Evolutionary conservation across 2,329 filamentous ascomycete genomes (phyloP).

Genomic region (Coniochaeta ligniaria): DNA sequence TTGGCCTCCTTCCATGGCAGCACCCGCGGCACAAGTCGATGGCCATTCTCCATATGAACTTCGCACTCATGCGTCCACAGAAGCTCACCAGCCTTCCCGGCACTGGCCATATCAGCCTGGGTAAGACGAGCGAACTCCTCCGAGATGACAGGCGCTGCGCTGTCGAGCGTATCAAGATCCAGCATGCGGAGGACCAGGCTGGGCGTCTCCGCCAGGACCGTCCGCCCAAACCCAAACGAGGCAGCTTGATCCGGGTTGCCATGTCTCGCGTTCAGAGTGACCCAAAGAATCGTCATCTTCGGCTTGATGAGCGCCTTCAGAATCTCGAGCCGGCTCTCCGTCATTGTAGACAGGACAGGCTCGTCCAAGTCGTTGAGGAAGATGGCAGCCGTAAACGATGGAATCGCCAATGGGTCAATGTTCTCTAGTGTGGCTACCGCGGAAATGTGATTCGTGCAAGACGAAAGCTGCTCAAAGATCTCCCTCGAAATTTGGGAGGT

Average conservation of each 20-base stretch:
- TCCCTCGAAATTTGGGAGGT: conserved; percentile 10
- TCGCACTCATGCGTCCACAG: conserved; percentile 28
- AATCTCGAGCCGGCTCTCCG: conserved; percentile 17
- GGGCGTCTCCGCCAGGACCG: conserved; percentile 22
- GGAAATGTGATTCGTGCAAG: conserved; percentile 13
- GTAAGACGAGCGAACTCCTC: conserved; percentile 16
- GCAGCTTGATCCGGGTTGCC: conserved; percentile 20
- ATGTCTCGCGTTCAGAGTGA: conserved; percentile 15
- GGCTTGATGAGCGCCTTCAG: conserved; percentile 19
- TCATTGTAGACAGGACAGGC: conserved; percentile 26
- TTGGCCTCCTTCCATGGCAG: conserved; percentile 30
- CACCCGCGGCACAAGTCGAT: conserved; percentile 28
- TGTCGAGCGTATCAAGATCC: conserved; percentile 16
- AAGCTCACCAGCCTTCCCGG: conserved; percentile 8
- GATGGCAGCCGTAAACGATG: conserved; percentile 22
- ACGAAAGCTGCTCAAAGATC: conserved; percentile 14
- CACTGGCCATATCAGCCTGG: background rate
- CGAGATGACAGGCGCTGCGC: conserved; percentile 5
- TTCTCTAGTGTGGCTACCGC: conserved; percentile 17
- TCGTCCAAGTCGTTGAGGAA: conserved; percentile 28
- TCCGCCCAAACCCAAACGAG: conserved; percentile 23
- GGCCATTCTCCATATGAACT: conserved; percentile 26
- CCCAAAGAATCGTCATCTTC: conserved; percentile 22
- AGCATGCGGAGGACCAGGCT: conserved; percentile 21
- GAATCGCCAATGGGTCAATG: conserved; percentile 7